Evolutionary conservation across 768 basidiomycete genomes (phyloP).

Genomic region (Tricholoma hemisulphureum): DNA sequence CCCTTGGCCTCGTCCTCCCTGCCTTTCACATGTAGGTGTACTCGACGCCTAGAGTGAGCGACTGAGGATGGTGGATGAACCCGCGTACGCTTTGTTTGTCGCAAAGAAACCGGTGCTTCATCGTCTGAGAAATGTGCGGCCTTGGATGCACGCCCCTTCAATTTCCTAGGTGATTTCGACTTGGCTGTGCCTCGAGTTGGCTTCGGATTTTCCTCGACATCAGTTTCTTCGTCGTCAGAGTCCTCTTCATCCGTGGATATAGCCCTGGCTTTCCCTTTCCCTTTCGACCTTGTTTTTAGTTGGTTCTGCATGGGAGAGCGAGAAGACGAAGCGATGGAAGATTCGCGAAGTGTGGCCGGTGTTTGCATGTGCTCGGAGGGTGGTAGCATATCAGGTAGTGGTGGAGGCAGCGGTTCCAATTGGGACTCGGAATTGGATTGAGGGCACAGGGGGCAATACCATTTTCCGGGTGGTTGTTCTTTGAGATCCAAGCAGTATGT

Average conservation of each 20-base stretch:
- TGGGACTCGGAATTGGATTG: slow-evolving; percentile 5
- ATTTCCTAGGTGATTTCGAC: slow-evolving; percentile 24
- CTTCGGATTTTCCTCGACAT: slow-evolving; percentile 22
- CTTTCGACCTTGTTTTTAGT: slow-evolving; percentile 23
- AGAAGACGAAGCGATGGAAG: slow-evolving; percentile 46
- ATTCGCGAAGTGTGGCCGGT: slow-evolving; percentile 20
- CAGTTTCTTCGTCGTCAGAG: slow-evolving; percentile 31
- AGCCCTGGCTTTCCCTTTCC: slow-evolving; percentile 32
- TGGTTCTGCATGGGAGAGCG: slow-evolving; percentile 21
- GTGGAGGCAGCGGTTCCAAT: background rate
- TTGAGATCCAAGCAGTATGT: slow-evolving; percentile 70
- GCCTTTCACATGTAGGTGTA: slow-evolving; percentile 57
- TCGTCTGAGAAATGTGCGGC: slow-evolving; percentile 23
- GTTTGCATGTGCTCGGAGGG: slow-evolving; percentile 3
- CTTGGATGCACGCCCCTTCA: slow-evolving; percentile 18
- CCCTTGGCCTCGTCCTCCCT: slow-evolving; percentile 56
- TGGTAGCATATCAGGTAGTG: background rate
- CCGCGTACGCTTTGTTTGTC: slow-evolving; percentile 44
- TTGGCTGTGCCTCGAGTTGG: slow-evolving; percentile 12
- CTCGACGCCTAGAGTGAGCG: slow-evolving; percentile 28
- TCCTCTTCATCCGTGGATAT: slow-evolving; percentile 37
- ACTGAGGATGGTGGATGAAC: slow-evolving; percentile 35
- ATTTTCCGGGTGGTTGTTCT: slow-evolving; percentile 71
- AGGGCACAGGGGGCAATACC: slow-evolving; percentile 71
- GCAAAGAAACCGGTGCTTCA: slow-evolving; percentile 20